Base-by-base conservation (phyloP, 495 filamentous ascomycete genomes). In the Penicillium waksmanii region DNA sequence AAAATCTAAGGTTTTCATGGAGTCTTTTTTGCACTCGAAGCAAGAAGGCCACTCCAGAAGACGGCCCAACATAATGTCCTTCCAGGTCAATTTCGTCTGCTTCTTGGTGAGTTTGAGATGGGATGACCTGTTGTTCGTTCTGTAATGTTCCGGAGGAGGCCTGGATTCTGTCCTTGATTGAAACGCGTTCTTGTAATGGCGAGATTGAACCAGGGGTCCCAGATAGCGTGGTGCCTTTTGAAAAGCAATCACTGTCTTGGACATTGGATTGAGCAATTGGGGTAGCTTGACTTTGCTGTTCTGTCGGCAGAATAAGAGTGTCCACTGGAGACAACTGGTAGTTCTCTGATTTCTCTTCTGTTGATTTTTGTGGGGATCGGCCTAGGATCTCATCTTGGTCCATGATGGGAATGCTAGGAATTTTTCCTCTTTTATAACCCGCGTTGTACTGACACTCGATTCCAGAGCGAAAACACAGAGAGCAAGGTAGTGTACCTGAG, bases 11-110 rank as follows among this genome's bases (percentile, higher is more conserved):
- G 52, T 68, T 62, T 17, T 70, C 65, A 44, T 70, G 57, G 9
- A 73, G 64, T 25, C 63, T 58, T 51, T 66, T 73, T 53, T 68
- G 71, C 4, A 66, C 68, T 12, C 73, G 65, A 36, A 70, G 63
- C 17, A 76, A 56, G 58, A 74, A 74, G 1, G 73, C 71, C 7
- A 74, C 65, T 0, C 71, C 69, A 0, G 73, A 76, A 0, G 73
- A 66, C 4, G 73, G 71, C 3, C 70, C 73, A 23, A 74, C 64
- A 54, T 72, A 74, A 21, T 76, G 72, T 4, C 73, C 73, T 53
- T 74, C 69, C 44, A 70, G 59, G 40, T 76, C 71, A 2, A 66
- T 73, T 34, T 67, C 61, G 46, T 69, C 61, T 12, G 68, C 58
- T 57, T 74, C 73, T 1, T 68, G 70, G 9, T 69, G 73, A 15